Conservation (phyloP, 2,329 filamentous ascomycete species). For the Pseudogymnoascus sp. region DNA sequence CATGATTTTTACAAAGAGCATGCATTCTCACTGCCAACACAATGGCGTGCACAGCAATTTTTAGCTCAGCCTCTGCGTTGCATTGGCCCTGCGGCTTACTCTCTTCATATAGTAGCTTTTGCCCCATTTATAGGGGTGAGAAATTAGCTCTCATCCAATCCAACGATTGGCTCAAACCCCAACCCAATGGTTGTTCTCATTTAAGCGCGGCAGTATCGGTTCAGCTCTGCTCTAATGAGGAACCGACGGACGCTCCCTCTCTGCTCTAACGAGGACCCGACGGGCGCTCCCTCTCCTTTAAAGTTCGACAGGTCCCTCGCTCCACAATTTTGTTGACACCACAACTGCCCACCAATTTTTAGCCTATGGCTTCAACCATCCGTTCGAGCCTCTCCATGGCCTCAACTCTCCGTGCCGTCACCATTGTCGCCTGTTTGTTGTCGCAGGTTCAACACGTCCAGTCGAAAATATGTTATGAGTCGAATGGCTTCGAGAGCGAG, state of each 20-base stretch:
- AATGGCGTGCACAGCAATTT: background rate
- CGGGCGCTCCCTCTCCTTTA: background rate
- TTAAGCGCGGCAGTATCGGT: background rate
- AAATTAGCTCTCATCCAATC: conserved; percentile 7
- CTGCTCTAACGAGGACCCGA: background rate
- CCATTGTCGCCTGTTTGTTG: background rate
- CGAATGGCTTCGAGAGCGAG: background rate
- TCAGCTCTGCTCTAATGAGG: background rate
- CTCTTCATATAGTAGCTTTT: background rate
- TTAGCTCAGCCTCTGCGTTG: background rate
- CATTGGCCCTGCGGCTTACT: background rate
- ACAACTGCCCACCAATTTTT: background rate
- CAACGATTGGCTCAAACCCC: background rate
- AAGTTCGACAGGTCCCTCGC: conserved; percentile 4
- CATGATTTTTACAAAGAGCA: background rate
- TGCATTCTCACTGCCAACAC: background rate
- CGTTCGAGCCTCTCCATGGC: background rate
- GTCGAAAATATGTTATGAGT: conserved; percentile 1
- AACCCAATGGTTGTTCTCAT: background rate
- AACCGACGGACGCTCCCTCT: background rate
- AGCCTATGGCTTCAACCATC: background rate
- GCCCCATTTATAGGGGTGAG: conserved; percentile 1
- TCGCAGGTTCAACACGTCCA: conserved; percentile 2
- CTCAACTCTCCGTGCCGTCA: conserved; percentile 2
- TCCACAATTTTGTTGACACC: conserved; percentile 1